Evolutionary conservation across 129 eudicot species (phyloP).

Genomic region (Centrapalus pauciflorus): DNA sequence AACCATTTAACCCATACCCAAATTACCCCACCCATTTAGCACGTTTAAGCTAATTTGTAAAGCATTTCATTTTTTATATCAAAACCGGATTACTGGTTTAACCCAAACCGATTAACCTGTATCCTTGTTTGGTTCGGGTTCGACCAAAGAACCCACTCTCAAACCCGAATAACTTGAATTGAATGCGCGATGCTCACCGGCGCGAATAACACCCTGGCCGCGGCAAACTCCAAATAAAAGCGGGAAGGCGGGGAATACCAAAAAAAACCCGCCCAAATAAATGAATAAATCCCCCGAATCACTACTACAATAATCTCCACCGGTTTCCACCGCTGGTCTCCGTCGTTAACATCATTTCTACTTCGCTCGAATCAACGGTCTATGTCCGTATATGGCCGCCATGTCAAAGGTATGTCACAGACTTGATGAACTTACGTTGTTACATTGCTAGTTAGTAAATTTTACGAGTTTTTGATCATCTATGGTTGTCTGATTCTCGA

Average conservation of each 20-base stretch:
- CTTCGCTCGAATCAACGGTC: background rate
- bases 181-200: too few relatives aligned
- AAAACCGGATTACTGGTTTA: too few relatives aligned
- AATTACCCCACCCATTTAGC: too few relatives aligned
- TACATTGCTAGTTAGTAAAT: background rate
- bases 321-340: background rate
- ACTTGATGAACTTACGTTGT: constrained; percentile 8
- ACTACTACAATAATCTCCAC: background rate
- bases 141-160: too few relatives aligned
- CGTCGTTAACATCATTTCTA: background rate
- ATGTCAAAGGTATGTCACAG: constrained; percentile 14
- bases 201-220: too few relatives aligned
- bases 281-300: background rate
- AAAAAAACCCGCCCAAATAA: background rate
- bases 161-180: too few relatives aligned
- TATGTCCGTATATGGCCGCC: background rate
- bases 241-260: constrained; percentile 21
- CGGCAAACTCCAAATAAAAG: constrained; percentile 8
- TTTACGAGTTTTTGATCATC: background rate
- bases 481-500: background rate
- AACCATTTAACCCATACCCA: too few relatives aligned
- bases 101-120: too few relatives aligned
- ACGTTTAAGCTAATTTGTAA: too few relatives aligned
- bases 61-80: too few relatives aligned
- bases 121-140: too few relatives aligned